phyloP scores from a whole-genome alignment of 2,329 filamentous ascomycete species.

The Lanzia echinophila region DNA sequence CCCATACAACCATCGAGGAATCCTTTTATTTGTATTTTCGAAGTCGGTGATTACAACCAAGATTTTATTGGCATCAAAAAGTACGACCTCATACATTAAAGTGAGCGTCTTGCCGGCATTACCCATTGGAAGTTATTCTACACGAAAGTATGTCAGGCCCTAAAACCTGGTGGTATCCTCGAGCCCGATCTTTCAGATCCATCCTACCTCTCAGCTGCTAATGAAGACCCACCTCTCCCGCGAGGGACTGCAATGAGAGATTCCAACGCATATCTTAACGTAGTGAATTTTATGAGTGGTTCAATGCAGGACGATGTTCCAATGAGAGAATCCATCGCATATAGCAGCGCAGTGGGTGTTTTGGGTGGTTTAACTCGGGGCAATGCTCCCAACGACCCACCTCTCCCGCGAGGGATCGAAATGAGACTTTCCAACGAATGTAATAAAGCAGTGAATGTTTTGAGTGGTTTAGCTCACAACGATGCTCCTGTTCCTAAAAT shows the following conservation, averaged over 20 bases:
- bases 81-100: conserved; percentile 30
- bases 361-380: too few species aligned
- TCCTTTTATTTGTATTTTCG: conserved; percentile 54
- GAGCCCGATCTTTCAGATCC: not conserved
- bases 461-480: not conserved
- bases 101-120: conserved; percentile 16
- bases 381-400: too few species aligned
- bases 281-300: too few species aligned
- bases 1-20: conserved; percentile 51
- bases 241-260: too few species aligned
- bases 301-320: too few species aligned
- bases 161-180: conserved; percentile 14
- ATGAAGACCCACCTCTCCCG: not conserved
- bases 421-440: not conserved
- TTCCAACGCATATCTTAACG: too few species aligned
- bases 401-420: not conserved
- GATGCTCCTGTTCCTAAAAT: too few species aligned
- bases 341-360: too few species aligned
- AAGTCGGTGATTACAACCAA: conserved; percentile 55
- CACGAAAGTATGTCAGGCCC: conserved; percentile 9
- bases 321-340: too few species aligned
- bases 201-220: not conserved
- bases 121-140: conserved; percentile 14
- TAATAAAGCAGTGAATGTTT: not conserved
- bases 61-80: conserved; percentile 26